phyloP scores from a whole-genome alignment of 2,329 filamentous ascomycete genomes.

The Macrophomina tecta region DNA sequence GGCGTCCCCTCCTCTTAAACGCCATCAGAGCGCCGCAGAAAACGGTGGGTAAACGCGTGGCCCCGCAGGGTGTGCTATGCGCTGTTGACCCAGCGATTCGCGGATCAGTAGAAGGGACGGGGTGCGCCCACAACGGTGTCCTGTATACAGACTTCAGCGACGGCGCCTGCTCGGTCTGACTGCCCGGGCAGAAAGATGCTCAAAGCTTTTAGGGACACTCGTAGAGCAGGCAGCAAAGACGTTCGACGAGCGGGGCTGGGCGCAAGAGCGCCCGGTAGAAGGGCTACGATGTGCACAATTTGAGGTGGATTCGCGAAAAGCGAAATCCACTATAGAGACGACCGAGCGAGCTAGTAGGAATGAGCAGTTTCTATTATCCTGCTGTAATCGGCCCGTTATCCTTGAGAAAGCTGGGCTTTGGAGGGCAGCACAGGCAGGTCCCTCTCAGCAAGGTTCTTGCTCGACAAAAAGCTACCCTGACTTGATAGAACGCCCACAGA shows the following conservation, averaged over 20 bases:
- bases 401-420: not conserved
- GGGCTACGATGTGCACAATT: not conserved
- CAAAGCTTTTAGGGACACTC: not conserved
- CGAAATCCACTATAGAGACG: not conserved
- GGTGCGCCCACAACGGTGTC: not conserved
- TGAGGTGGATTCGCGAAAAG: not conserved
- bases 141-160: constrained; percentile 13
- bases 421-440: not conserved
- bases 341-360: not conserved
- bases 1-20: not conserved
- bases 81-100: constrained; percentile 1
- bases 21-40: not conserved
- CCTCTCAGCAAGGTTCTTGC: not conserved
- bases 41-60: not conserved
- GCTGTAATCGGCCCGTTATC: constrained; percentile 12
- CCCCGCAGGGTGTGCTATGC: constrained; percentile 2
- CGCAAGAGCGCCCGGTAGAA: not conserved
- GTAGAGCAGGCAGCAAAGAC: not conserved
- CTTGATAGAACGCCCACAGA: not conserved
- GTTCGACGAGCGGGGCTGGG: not conserved
- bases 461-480: not conserved
- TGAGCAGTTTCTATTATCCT: not conserved
- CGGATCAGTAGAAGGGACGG: not conserved
- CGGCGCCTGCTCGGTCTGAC: constrained; percentile 6
- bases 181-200: not conserved